A percentile compares a stretch with the other conserved stretches of the same genome.
Evolutionary conservation across 345 rosid species (phyloP).

Genomic region (Eucalyptus cloeziana): DNA sequence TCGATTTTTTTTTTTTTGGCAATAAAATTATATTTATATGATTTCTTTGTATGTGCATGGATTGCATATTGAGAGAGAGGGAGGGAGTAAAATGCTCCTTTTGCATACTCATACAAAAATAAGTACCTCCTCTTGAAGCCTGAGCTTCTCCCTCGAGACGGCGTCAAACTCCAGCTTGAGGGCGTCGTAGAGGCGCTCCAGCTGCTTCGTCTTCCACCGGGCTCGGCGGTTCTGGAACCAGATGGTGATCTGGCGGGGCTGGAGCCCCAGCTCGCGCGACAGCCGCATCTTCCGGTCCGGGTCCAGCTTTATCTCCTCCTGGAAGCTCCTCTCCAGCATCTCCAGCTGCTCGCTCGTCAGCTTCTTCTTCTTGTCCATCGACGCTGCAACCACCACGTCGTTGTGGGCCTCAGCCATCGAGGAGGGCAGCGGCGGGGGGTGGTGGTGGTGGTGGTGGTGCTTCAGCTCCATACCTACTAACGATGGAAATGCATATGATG

Average conservation of each 20-base stretch:
- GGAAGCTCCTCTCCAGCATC: constrained; percentile 70
- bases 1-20: neutral
- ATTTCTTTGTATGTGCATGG: neutral
- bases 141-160: constrained; percentile 52
- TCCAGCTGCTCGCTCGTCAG: constrained; percentile 55
- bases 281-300: constrained; percentile 77
- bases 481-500: neutral
- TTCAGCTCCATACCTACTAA: constrained; percentile 38
- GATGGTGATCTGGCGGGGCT: constrained; percentile 79
- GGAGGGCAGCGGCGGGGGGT: neutral
- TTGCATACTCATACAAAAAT: neutral
- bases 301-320: constrained; percentile 74
- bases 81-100: neutral
- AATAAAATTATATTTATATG: neutral
- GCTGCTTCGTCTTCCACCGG: constrained; percentile 85
- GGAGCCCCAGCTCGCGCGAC: constrained; percentile 72
- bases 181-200: constrained; percentile 56
- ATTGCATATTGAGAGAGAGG: neutral
- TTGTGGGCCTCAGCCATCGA: neutral
- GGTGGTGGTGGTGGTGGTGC: neutral
- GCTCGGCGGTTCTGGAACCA: constrained; percentile 95
- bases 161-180: constrained; percentile 57
- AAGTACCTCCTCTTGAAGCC: constrained; percentile 77
- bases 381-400: neutral
- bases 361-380: constrained; percentile 55